Evolutionary conservation across 257 asterid species (phyloP).

Genomic region (Mentha longifolia): DNA sequence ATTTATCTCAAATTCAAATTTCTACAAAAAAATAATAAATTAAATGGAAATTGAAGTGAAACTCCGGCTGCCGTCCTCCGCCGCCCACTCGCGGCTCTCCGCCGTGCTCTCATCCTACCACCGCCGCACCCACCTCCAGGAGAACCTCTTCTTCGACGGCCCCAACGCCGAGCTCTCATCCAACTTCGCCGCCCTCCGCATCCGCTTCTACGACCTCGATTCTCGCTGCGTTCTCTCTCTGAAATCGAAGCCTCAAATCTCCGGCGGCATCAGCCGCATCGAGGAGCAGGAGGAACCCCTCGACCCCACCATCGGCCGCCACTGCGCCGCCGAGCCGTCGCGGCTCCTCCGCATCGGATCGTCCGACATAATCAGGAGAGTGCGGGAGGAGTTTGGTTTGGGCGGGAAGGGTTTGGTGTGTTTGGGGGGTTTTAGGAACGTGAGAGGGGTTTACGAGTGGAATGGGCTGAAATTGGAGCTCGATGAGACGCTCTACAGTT

Average conservation of each 20-base stretch:
- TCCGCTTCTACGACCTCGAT: slow-evolving; percentile 93
- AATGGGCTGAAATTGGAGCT: slow-evolving; percentile 77
- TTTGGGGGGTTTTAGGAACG: slow-evolving; percentile 83
- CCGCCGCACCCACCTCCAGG: slow-evolving; percentile 70
- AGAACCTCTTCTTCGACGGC: slow-evolving; percentile 88
- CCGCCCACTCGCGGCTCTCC: slow-evolving; percentile 70
- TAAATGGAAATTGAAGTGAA: slow-evolving; percentile 88
- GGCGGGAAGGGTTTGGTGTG: slow-evolving; percentile 58
- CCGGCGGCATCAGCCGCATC: slow-evolving; percentile 76
- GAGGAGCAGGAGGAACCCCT: slow-evolving; percentile 79
- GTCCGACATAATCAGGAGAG: slow-evolving; percentile 52
- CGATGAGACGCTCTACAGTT: slow-evolving; percentile 71
- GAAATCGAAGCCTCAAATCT: slow-evolving; percentile 68
- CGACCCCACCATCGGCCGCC: slow-evolving; percentile 75
- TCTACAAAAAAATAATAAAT: not conserved
- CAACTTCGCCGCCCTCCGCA: slow-evolving; percentile 82
- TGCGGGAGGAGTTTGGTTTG: slow-evolving; percentile 58
- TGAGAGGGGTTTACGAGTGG: slow-evolving; percentile 84
- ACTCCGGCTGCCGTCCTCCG: slow-evolving; percentile 70
- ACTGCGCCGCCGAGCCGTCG: slow-evolving; percentile 70
- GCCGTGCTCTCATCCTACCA: slow-evolving; percentile 62
- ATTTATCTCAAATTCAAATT: slow-evolving; percentile 21
- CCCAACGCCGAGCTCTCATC: slow-evolving; percentile 67
- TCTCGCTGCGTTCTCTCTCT: slow-evolving; percentile 71
- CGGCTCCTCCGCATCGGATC: slow-evolving; percentile 53